A percentile compares a stretch with the other conserved stretches of the same genome.
phyloP scores from a whole-genome alignment of 192 early-diverging fungal genomes.

The Rhizoclosmatium globosum region DNA sequence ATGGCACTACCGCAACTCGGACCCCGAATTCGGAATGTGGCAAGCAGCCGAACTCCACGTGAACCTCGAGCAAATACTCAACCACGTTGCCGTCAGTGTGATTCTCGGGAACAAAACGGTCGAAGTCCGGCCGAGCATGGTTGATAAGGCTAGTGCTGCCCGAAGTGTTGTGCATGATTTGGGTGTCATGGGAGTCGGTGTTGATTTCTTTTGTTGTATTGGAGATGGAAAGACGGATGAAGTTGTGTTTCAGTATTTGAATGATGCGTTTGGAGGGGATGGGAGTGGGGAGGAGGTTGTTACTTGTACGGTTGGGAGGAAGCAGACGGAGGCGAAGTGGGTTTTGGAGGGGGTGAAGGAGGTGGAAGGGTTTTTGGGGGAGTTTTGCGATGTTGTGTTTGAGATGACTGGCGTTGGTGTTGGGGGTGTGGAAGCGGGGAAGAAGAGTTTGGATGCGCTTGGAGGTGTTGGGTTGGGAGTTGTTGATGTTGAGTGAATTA shows the following conservation, averaged over 20 bases:
- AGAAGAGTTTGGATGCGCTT: too few species aligned
- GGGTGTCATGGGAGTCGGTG: constrained; percentile 7
- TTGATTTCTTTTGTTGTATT: constrained; percentile 82
- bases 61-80: constrained; percentile 94
- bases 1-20: constrained; percentile 96
- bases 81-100: constrained; percentile 90
- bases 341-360: constrained; percentile 75
- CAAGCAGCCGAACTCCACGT: constrained; percentile 98
- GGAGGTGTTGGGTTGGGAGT: too few species aligned
- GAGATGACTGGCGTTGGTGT: not conserved
- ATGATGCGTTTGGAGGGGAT: constrained; percentile 38
- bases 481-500: too few species aligned
- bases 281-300: constrained; percentile 53
- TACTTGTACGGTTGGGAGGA: constrained; percentile 95
- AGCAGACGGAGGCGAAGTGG: constrained; percentile 91
- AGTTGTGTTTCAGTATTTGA: constrained; percentile 77
- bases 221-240: constrained; percentile 98
- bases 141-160: constrained; percentile 92
- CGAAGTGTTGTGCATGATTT: constrained; percentile 88
- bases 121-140: constrained; percentile 90
- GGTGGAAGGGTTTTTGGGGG: constrained; percentile 48
- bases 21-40: constrained; percentile 91
- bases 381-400: constrained; percentile 1
- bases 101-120: constrained; percentile 95
- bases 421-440: too few species aligned